Percentiles rank a stretch among this genome's conserved stretches.
Evolutionary conservation across 805 yeast genomes (phyloP).

Genomic region (Candida maesae): DNA sequence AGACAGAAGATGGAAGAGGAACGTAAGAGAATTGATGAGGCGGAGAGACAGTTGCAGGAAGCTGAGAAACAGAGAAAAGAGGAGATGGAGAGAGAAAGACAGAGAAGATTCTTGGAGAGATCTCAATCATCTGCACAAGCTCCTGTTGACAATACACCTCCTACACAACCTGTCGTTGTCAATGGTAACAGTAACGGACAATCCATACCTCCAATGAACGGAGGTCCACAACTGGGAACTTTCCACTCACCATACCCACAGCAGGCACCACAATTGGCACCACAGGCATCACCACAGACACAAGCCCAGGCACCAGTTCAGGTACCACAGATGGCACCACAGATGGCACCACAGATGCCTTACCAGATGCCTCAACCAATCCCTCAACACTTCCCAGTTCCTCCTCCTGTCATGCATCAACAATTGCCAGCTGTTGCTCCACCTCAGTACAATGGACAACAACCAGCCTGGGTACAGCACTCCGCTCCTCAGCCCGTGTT

Average conservation of each 20-base stretch:
- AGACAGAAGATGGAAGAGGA: constrained; percentile 18
- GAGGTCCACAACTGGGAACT: not conserved
- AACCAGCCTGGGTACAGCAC: too few relatives aligned
- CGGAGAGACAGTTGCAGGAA: constrained; percentile 18
- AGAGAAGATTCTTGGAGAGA: constrained; percentile 19
- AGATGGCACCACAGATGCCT: too few relatives aligned
- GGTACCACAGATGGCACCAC: too few relatives aligned
- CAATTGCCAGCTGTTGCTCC: too few relatives aligned
- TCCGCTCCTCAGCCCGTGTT: too few relatives aligned
- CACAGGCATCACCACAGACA: too few relatives aligned
- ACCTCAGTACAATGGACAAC: too few relatives aligned
- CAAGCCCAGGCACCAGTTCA: too few relatives aligned
- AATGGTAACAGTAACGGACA: not conserved
- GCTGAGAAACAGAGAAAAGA: constrained; percentile 24
- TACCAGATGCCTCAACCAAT: not conserved
- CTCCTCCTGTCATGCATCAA: not conserved
- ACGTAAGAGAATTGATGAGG: constrained; percentile 19
- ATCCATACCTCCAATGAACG: not conserved
- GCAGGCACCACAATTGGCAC: too few relatives aligned
- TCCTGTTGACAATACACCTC: not conserved
- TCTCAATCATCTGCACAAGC: not conserved
- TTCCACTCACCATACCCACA: not conserved
- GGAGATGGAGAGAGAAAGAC: constrained; percentile 24
- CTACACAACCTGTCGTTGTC: not conserved
- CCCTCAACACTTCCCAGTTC: not conserved